Percentiles rank a stretch among this genome's conserved stretches.
Conservation (phyloP, 2,329 filamentous ascomycete genomes). For the Alternaria metachromatica region DNA sequence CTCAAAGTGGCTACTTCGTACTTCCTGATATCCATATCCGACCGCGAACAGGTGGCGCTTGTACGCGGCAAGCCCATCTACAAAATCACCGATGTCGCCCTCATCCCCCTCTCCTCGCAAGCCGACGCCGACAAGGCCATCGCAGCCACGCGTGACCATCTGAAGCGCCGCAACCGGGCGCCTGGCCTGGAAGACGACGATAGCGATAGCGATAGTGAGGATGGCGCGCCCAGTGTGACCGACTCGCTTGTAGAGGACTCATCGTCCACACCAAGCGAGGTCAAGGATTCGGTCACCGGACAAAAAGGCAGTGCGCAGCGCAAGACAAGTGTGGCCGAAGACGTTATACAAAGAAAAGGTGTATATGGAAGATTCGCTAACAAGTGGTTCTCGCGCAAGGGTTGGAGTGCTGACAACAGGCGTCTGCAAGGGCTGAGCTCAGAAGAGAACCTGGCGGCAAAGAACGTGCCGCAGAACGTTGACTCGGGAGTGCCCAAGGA, state of each 20-base stretch:
- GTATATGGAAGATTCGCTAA: slow-evolving; percentile 89
- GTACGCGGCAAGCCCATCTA: slow-evolving; percentile 84
- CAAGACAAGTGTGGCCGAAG: slow-evolving; percentile 73
- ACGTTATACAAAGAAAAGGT: slow-evolving; percentile 83
- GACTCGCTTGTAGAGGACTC: slow-evolving; percentile 47
- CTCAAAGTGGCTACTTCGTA: slow-evolving; percentile 80
- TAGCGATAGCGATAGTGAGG: slow-evolving; percentile 44
- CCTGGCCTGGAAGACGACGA: slow-evolving; percentile 31
- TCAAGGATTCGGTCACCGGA: slow-evolving; percentile 40
- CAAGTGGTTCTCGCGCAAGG: slow-evolving; percentile 87
- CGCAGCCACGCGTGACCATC: slow-evolving; percentile 61
- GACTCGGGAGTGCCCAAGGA: slow-evolving; percentile 36
- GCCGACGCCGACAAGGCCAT: slow-evolving; percentile 77
- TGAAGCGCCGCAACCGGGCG: slow-evolving; percentile 46
- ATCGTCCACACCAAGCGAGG: slow-evolving; percentile 41
- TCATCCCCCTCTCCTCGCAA: slow-evolving; percentile 86
- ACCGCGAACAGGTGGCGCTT: slow-evolving; percentile 86
- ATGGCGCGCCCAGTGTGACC: slow-evolving; percentile 43
- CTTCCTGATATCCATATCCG: slow-evolving; percentile 86
- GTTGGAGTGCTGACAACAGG: slow-evolving; percentile 76
- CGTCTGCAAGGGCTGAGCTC: slow-evolving; percentile 72
- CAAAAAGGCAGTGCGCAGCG: slow-evolving; percentile 30
- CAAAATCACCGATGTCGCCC: slow-evolving; percentile 82
- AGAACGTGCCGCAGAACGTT: slow-evolving; percentile 43
- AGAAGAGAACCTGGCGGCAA: slow-evolving; percentile 52